Percentiles rank a stretch among this genome's conserved stretches.
These are phyloP conservation scores for Pseudoperonospora humuli DNA, from an alignment of 352 stramenopile genomes.

Conservation along the genomic window DNA sequence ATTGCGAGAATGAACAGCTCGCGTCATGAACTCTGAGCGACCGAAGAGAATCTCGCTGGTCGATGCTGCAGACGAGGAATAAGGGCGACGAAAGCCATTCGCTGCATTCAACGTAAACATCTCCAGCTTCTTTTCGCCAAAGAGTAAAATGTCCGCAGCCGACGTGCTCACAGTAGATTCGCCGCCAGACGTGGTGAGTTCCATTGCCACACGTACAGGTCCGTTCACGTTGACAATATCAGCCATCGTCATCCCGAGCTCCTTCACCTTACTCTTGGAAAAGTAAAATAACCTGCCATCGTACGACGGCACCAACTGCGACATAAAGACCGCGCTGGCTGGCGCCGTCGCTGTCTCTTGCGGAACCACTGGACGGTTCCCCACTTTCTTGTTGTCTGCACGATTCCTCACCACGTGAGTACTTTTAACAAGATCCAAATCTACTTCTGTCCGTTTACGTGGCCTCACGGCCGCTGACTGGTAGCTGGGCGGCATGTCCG, in stretches of 20 bases:
- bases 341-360: constrained; percentile 14
- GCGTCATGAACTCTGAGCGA: constrained; percentile 64
- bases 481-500: constrained; percentile 9
- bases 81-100: constrained; percentile 53
- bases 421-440: constrained; percentile 25
- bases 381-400: constrained; percentile 3
- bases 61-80: constrained; percentile 15
- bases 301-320: constrained; percentile 62
- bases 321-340: constrained; percentile 33
- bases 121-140: constrained; percentile 69
- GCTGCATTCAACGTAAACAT: constrained; percentile 61
- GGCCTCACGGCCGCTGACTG: constrained; percentile 2
- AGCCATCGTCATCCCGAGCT: constrained; percentile 70
- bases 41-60: constrained; percentile 53
- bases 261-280: constrained; percentile 44
- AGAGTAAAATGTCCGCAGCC: constrained; percentile 56
- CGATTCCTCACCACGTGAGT: constrained; percentile 10
- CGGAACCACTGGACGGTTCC: constrained; percentile 26
- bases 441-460: constrained; percentile 2
- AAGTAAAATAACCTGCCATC: constrained; percentile 74
- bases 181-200: neutral
- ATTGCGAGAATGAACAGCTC: constrained; percentile 54
- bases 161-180: constrained; percentile 5
- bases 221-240: constrained; percentile 72
- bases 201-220: constrained; percentile 43